phyloP scores from a whole-genome alignment of 2,329 filamentous ascomycete species.

The Cladosporium sp. region DNA sequence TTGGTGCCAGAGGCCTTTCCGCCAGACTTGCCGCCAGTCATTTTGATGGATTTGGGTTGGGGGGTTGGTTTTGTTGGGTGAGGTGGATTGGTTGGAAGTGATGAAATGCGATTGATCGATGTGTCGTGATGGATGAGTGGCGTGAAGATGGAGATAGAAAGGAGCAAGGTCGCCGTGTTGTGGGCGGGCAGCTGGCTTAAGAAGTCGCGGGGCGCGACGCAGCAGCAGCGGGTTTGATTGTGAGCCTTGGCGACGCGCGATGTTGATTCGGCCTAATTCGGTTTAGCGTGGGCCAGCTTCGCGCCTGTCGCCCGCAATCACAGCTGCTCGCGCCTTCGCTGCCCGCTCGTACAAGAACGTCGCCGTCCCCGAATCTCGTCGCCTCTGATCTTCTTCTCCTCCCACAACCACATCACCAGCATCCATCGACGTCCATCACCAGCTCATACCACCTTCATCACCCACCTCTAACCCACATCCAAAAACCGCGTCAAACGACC shows the following conservation, averaged over 20 bases:
- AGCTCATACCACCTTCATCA: constrained; percentile 34
- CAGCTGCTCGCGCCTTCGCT: constrained; percentile 15
- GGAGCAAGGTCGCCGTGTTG: constrained; percentile 31
- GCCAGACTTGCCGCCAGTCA: constrained; percentile 99
- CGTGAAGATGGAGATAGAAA: constrained; percentile 35
- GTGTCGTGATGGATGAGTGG: constrained; percentile 31
- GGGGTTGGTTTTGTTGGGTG: constrained; percentile 38
- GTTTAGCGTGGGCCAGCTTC: constrained; percentile 23
- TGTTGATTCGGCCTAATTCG: constrained; percentile 19
- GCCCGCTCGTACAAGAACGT: constrained; percentile 20
- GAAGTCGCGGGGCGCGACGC: constrained; percentile 18
- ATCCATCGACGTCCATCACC: constrained; percentile 34
- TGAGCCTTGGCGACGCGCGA: constrained; percentile 18
- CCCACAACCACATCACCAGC: constrained; percentile 41
- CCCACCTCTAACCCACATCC: constrained; percentile 30
- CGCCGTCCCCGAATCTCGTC: constrained; percentile 19
- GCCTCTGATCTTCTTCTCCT: constrained; percentile 36
- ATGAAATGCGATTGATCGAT: constrained; percentile 18
- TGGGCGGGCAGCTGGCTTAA: constrained; percentile 20
- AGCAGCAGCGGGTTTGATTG: constrained; percentile 15
- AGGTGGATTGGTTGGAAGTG: constrained; percentile 32
- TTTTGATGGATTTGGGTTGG: constrained; percentile 66
- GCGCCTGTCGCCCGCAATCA: constrained; percentile 22
- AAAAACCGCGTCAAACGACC: constrained; percentile 31
- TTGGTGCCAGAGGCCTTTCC: constrained; percentile 99